Percentiles rank a stretch among this genome's conserved stretches.
These are phyloP conservation scores for Puccinia brachypodii DNA, from an alignment of 1,284 basidiomycete species.

Conservation along the genomic window DNA sequence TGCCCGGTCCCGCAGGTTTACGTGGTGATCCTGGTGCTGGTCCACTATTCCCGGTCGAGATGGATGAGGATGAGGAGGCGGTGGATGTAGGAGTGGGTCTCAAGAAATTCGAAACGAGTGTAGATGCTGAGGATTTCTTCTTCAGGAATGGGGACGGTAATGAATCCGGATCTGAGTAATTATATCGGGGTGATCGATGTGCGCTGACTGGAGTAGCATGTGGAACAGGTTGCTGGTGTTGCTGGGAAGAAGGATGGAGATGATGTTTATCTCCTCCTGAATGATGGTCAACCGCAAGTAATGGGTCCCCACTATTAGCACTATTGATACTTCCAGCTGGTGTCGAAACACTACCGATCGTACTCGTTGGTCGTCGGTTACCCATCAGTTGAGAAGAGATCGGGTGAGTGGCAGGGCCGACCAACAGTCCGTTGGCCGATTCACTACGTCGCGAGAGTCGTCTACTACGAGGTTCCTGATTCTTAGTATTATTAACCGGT, in stretches of 20 bases:
- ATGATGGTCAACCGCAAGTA: background rate
- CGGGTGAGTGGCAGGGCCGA: background rate
- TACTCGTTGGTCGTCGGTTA: conserved; percentile 30
- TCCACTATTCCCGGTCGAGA: conserved; percentile 52
- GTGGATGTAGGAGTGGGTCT: background rate
- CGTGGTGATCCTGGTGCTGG: conserved; percentile 49
- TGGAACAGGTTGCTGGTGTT: background rate
- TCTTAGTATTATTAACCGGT: background rate
- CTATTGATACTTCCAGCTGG: conserved; percentile 34
- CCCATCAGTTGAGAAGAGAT: background rate
- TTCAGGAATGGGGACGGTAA: conserved; percentile 44
- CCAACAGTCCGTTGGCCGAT: conserved; percentile 32
- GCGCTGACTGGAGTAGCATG: background rate
- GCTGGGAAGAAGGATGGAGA: background rate
- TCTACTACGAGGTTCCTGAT: background rate
- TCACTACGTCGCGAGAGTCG: conserved; percentile 37
- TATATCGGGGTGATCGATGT: conserved; percentile 38
- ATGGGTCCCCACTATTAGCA: conserved; percentile 19
- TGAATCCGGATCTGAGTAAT: conserved; percentile 40
- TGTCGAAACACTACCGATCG: conserved; percentile 21
- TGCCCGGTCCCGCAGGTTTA: conserved; percentile 52
- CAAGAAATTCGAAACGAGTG: conserved; percentile 21
- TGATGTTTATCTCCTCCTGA: background rate
- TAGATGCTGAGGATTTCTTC: conserved; percentile 39
- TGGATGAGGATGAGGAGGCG: conserved; percentile 5